Base-by-base conservation (phyloP, 768 basidiomycete genomes). In the Lyophyllum shimeji region DNA sequence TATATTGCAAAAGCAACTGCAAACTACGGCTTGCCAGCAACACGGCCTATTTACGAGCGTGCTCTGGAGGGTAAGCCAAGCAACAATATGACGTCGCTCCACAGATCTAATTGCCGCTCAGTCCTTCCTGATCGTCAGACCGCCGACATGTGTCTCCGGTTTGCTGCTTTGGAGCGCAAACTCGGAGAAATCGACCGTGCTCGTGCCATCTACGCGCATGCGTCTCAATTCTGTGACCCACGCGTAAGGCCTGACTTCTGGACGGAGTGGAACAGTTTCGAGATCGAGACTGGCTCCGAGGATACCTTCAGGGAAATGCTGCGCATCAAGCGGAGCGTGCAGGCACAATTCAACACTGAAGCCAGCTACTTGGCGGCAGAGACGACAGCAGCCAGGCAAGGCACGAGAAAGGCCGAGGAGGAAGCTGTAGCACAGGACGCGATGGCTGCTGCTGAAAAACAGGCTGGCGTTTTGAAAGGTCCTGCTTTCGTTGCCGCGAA, bases 151-250 rank as follows among this genome's bases (percentile, higher is more conserved):
- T 98, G 95, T 70, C 79, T 98, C 20, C 91, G 95, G 44, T 99
- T 98, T 70, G 96, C 97, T 3, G 83, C 85, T 31, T 84, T 99
- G 64, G 97, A 99, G 71, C 88, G 96, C 63, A 99, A 99, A 70
- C 85, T 99, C 33, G 97, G 97, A 52, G 97, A 99, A 76, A 98
- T 99, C 71, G 97, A 99, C 74, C 83, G 97, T 23, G 97, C 97
- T 12, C 86, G 97, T 47, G 90, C 95, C 1, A 90, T 98, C 61
- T 98, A 96, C 63, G 96, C 95, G 1, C 96, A 98, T 67, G 96
- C 97, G 0, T 94, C 93, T 18, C 97, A 99, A 67, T 98, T 99
- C 82, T 99, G 96, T 71, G 96, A 98, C 68, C 96, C 96, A 12
- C 84, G 96, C 17, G 83, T 90, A 59, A 85, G 90, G 67, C 88